phyloP scores from a whole-genome alignment of 345 rosid genomes.

The Populus ilicifolia region DNA sequence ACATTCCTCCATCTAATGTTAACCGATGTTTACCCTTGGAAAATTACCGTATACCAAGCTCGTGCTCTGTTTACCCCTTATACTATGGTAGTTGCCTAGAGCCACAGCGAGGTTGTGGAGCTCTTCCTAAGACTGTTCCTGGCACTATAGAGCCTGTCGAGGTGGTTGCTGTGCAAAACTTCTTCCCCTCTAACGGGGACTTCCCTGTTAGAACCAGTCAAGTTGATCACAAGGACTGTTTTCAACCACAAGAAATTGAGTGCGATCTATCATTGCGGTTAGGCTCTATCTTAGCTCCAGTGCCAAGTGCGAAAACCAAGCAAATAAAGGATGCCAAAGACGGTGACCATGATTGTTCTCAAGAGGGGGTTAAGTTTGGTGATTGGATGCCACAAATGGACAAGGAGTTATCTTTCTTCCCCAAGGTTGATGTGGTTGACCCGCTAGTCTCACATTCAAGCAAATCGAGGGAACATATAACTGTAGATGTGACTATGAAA shows the following conservation, averaged over 20 bases:
- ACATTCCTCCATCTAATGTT: not conserved
- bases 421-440: slow-evolving; percentile 8
- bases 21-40: slow-evolving; percentile 14
- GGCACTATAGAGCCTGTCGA: slow-evolving; percentile 20
- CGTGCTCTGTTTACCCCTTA: slow-evolving; percentile 44
- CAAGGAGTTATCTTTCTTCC: slow-evolving; percentile 11
- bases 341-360: slow-evolving; percentile 17
- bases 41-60: slow-evolving; percentile 19
- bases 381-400: slow-evolving; percentile 13
- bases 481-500: slow-evolving; percentile 17
- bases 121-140: slow-evolving; percentile 15
- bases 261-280: slow-evolving; percentile 74
- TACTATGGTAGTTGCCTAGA: slow-evolving; percentile 34
- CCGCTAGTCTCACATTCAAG: slow-evolving; percentile 18
- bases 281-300: slow-evolving; percentile 50
- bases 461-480: slow-evolving; percentile 11
- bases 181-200: slow-evolving; percentile 11
- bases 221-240: slow-evolving; percentile 6
- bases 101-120: slow-evolving; percentile 17
- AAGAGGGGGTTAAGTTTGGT: slow-evolving; percentile 25
- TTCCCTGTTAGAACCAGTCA: slow-evolving; percentile 11
- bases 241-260: slow-evolving; percentile 19
- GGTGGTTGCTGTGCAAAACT: slow-evolving; percentile 8
- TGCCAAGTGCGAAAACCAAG: slow-evolving; percentile 8
- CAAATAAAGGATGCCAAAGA: slow-evolving; percentile 17